Conservation (phyloP, 345 rosid genomes). For the Euphorbia pulcherrima region DNA sequence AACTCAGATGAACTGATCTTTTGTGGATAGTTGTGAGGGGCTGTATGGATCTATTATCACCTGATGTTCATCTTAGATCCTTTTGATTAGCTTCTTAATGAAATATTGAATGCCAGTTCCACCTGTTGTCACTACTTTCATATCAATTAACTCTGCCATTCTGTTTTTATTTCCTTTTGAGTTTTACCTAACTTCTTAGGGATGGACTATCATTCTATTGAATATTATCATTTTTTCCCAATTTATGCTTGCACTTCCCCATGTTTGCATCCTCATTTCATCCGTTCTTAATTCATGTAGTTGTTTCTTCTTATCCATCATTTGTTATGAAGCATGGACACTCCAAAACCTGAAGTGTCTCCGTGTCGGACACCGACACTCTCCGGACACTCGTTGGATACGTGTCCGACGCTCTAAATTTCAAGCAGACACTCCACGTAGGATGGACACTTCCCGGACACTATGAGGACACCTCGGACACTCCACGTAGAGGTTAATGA, state of each 20-base stretch:
- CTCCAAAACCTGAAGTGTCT: too few species aligned
- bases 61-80: not conserved
- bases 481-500: too few species aligned
- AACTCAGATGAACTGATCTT: not conserved
- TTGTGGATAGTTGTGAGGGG: not conserved
- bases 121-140: not conserved
- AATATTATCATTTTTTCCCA: not conserved
- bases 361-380: too few species aligned
- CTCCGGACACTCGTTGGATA: too few species aligned
- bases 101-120: not conserved
- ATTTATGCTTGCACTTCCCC: not conserved
- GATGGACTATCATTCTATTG: not conserved
- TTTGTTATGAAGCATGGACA: too few species aligned
- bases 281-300: not conserved
- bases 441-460: too few species aligned
- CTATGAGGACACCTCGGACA: too few species aligned
- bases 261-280: not conserved
- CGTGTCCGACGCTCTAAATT: too few species aligned
- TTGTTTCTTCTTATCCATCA: not conserved
- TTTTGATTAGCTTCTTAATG: not conserved
- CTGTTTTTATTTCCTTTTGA: not conserved
- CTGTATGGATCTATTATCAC: not conserved
- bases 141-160: not conserved
- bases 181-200: not conserved
- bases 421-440: too few species aligned